phyloP scores from a whole-genome alignment of 768 basidiomycete genomes.

The Psilocybe cubensis region DNA sequence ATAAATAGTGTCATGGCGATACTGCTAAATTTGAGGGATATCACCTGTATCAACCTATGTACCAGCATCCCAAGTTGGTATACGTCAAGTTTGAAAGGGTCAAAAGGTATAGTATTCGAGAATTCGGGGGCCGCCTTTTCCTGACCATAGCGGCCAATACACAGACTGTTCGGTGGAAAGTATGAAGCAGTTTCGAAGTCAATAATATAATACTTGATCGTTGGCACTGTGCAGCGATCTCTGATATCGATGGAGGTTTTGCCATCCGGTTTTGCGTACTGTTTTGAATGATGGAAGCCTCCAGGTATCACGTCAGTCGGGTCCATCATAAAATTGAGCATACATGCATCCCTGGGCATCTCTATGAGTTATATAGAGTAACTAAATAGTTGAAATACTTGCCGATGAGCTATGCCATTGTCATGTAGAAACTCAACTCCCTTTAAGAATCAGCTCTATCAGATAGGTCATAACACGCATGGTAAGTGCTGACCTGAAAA shows the following conservation, averaged over 20 bases:
- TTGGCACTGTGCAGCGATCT: conserved; percentile 22
- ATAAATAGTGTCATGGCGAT: too few species aligned
- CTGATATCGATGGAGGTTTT: not conserved
- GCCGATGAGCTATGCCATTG: too few species aligned
- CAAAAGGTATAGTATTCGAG: conserved; percentile 21
- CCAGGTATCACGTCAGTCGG: conserved; percentile 15
- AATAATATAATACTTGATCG: conserved; percentile 31
- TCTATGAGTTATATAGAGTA: too few species aligned
- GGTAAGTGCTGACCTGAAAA: too few species aligned
- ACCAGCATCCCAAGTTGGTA: conserved; percentile 28
- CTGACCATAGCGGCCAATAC: conserved; percentile 19
- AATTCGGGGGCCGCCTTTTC: conserved; percentile 28
- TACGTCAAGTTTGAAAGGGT: conserved; percentile 34
- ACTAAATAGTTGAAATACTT: too few species aligned
- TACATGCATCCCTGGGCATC: conserved; percentile 21
- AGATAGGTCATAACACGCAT: too few species aligned
- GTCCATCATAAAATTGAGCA: conserved; percentile 24
- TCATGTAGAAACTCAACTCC: too few species aligned
- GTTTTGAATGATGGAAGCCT: conserved; percentile 12
- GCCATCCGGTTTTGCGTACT: not conserved
- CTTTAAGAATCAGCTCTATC: too few species aligned
- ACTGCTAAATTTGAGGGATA: too few species aligned
- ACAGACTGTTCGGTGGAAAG: conserved; percentile 4
- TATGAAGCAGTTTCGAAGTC: conserved; percentile 27
- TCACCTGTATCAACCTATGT: too few species aligned